Evolutionary conservation across 2,329 filamentous ascomycete genomes (phyloP).

Genomic region (Apiospora koreana): DNA sequence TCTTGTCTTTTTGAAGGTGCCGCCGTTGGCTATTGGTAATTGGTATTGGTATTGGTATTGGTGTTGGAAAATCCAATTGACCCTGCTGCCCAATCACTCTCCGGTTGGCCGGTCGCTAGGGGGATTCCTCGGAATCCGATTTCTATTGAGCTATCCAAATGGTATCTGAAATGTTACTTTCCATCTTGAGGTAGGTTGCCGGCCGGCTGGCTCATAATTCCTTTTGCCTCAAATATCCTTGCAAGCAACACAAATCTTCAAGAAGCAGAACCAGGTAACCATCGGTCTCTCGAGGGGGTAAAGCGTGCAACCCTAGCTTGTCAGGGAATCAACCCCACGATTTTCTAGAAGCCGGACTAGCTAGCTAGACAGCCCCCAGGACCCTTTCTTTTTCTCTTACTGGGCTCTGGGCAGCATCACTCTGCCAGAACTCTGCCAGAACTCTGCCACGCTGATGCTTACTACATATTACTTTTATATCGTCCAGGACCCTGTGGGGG

Average conservation of each 20-base stretch:
- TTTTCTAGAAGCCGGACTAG: slow-evolving; percentile 2
- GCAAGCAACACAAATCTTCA: too few relatives aligned
- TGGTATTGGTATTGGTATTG: neutral
- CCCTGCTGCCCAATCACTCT: neutral
- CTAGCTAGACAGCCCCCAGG: neutral
- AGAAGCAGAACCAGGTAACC: neutral
- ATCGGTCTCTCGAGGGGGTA: neutral
- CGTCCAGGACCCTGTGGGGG: neutral
- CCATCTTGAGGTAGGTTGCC: too few relatives aligned
- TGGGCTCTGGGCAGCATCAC: neutral
- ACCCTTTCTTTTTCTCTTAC: neutral
- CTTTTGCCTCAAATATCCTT: neutral
- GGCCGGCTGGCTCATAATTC: too few relatives aligned
- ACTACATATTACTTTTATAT: neutral
- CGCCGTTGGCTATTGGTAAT: neutral
- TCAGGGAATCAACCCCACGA: neutral
- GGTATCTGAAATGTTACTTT: neutral
- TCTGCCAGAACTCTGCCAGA: too few relatives aligned
- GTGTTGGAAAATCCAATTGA: neutral
- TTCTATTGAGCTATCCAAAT: neutral
- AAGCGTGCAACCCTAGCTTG: neutral
- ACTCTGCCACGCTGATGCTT: neutral
- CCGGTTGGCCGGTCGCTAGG: neutral
- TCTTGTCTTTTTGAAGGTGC: neutral
- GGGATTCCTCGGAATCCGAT: neutral